A percentile compares a stretch with the other conserved stretches of the same genome.
These are phyloP conservation scores for Tetracladium marchalianum DNA, from an alignment of 495 filamentous ascomycete genomes.

Conservation along the genomic window DNA sequence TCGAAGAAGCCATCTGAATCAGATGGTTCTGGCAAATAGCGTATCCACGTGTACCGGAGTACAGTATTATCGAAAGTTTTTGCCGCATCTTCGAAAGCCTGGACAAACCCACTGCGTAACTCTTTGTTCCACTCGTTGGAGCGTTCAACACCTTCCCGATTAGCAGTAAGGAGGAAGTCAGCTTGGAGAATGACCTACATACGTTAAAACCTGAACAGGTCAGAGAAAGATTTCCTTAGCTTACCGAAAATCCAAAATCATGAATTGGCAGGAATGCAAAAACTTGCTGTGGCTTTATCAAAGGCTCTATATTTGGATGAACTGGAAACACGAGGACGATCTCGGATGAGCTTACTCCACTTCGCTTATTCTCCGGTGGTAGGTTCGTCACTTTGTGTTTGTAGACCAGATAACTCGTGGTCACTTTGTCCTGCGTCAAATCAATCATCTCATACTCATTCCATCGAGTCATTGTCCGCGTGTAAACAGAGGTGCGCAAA, in stretches of 20 bases:
- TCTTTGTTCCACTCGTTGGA: background rate
- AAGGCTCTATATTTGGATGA: background rate
- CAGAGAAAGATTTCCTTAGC: constrained; percentile 2
- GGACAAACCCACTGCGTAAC: no score
- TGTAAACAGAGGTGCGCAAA: no score
- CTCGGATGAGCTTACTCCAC: constrained; percentile 1
- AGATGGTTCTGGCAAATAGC: no score
- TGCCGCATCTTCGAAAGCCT: no score
- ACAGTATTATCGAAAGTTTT: no score
- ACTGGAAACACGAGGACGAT: constrained; percentile 18
- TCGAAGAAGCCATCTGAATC: no score
- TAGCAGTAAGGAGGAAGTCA: constrained; percentile 15
- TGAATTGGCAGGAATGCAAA: constrained; percentile 19
- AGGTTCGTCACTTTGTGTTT: background rate
- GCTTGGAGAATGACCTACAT: constrained; percentile 18
- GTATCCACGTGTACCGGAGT: no score
- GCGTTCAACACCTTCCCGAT: constrained; percentile 11
- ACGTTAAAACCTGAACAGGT: background rate
- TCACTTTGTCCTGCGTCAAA: background rate
- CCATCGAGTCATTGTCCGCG: no score
- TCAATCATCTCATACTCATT: no score
- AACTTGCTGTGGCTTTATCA: constrained; percentile 4
- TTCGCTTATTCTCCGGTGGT: background rate
- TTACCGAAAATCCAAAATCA: constrained; percentile 15
- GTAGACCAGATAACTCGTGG: background rate